These are phyloP conservation scores for Nicotiana undulata DNA, from an alignment of 257 asterid species.

Conservation along the genomic window DNA sequence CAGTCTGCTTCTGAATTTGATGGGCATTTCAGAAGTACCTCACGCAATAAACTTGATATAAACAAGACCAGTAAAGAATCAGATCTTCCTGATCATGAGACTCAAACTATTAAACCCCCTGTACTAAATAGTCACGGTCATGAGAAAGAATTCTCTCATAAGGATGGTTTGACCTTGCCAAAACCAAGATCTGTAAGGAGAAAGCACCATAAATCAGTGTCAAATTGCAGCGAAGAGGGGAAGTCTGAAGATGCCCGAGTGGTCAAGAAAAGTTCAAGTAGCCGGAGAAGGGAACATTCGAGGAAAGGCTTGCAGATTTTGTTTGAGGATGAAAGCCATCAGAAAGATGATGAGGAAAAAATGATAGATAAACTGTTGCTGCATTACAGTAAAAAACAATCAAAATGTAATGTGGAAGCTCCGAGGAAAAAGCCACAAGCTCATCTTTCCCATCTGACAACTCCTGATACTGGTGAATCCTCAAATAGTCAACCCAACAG, in stretches of 20 bases:
- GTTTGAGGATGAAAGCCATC: slow-evolving; percentile 49
- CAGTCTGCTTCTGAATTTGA: slow-evolving; percentile 20
- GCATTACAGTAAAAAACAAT: slow-evolving; percentile 82
- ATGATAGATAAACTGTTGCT: slow-evolving; percentile 72
- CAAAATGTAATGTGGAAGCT: slow-evolving; percentile 37
- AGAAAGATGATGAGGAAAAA: slow-evolving; percentile 60
- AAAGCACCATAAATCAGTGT: slow-evolving; percentile 56
- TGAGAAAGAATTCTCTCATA: slow-evolving; percentile 28
- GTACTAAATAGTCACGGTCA: slow-evolving; percentile 14
- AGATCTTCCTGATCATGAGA: slow-evolving; percentile 20
- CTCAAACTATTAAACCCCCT: slow-evolving; percentile 14
- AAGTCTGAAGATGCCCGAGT: slow-evolving; percentile 38
- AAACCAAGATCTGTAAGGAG: slow-evolving; percentile 66
- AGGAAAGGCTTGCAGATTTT: slow-evolving; percentile 51
- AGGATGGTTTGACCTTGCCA: slow-evolving; percentile 42
- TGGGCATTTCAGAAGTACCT: slow-evolving; percentile 14
- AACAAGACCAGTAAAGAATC: slow-evolving; percentile 17
- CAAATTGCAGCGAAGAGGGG: slow-evolving; percentile 24
- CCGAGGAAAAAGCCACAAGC: slow-evolving; percentile 26
- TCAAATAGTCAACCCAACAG: slow-evolving; percentile 22
- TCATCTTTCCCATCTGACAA: slow-evolving; percentile 18
- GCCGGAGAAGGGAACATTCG: slow-evolving; percentile 68
- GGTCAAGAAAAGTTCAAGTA: slow-evolving; percentile 44
- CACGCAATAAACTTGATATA: slow-evolving; percentile 11
- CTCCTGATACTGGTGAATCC: slow-evolving; percentile 34